A percentile compares a stretch with the other conserved stretches of the same genome.
Conservation (phyloP, 2,329 filamentous ascomycete genomes). For the Neopestalotiopsis rosae region DNA sequence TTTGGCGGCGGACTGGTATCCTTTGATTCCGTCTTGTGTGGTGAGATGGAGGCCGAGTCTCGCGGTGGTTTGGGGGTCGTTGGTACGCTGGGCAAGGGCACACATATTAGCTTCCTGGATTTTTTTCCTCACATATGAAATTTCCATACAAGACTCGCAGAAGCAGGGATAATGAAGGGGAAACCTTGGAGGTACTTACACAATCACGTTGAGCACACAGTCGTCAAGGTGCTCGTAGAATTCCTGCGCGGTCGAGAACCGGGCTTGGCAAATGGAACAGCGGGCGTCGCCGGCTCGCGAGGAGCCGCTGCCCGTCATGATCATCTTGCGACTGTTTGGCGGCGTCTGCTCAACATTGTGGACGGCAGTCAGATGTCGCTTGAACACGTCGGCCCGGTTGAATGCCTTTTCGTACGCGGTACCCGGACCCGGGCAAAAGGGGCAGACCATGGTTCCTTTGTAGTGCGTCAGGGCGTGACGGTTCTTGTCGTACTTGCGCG, state of each 20-base stretch:
- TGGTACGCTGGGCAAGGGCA: background rate
- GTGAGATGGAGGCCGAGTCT: background rate
- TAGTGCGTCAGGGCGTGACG: constrained; percentile 93
- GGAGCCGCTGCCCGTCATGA: constrained; percentile 34
- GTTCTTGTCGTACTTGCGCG: constrained; percentile 96
- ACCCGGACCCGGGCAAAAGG: constrained; percentile 89
- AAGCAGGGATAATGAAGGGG: constrained; percentile 26
- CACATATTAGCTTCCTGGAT: background rate
- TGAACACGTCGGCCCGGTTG: constrained; percentile 95
- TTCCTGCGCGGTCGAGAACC: constrained; percentile 86
- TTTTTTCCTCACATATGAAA: background rate
- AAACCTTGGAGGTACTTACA: constrained; percentile 48
- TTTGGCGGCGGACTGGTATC: background rate
- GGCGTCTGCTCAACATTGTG: constrained; percentile 93
- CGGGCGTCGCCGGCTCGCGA: constrained; percentile 68
- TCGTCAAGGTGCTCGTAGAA: constrained; percentile 95
- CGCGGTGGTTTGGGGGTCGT: background rate
- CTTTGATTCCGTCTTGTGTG: background rate
- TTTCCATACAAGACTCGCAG: constrained; percentile 22
- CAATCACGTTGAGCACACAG: constrained; percentile 64
- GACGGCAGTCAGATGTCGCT: constrained; percentile 87
- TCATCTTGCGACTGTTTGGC: constrained; percentile 84
- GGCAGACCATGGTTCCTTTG: constrained; percentile 96
- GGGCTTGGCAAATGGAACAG: constrained; percentile 86
- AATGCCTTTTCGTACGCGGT: constrained; percentile 93